Conservation (phyloP, 1,284 basidiomycete genomes). For the Blastosporella zonata region DNA sequence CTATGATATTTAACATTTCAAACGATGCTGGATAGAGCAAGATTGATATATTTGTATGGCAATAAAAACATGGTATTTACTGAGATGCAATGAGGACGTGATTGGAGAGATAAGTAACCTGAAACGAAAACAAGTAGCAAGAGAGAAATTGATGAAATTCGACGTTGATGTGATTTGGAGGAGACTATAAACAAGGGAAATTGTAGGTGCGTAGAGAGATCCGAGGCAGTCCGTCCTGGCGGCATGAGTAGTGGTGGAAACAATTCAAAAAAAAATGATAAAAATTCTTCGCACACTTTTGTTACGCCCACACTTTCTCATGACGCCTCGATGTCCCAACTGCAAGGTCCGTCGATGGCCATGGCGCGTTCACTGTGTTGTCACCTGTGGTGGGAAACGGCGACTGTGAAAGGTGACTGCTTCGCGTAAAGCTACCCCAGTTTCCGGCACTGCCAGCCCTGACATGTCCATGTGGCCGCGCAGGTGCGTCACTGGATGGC, state of each 20-base stretch:
- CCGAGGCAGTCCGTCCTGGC: slow-evolving; percentile 34
- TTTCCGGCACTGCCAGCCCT: slow-evolving; percentile 76
- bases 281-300: slow-evolving; percentile 19
- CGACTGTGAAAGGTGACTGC: slow-evolving; percentile 46
- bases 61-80: slow-evolving; percentile 52
- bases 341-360: slow-evolving; percentile 62
- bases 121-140: slow-evolving; percentile 40
- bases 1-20: not conserved
- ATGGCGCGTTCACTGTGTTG: slow-evolving; percentile 54
- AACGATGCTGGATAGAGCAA: slow-evolving; percentile 20
- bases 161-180: slow-evolving; percentile 16
- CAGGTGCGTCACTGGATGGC: slow-evolving; percentile 36
- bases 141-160: slow-evolving; percentile 19
- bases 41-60: slow-evolving; percentile 36
- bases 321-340: slow-evolving; percentile 53
- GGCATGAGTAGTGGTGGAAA: slow-evolving; percentile 28
- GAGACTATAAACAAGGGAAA: slow-evolving; percentile 22
- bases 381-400: slow-evolving; percentile 59
- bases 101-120: slow-evolving; percentile 41
- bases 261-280: slow-evolving; percentile 22
- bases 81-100: slow-evolving; percentile 43
- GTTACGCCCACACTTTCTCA: slow-evolving; percentile 62
- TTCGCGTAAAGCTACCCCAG: slow-evolving; percentile 62
- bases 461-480: slow-evolving; percentile 58
- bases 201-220: slow-evolving; percentile 23